Base-by-base conservation (phyloP, 2,329 filamentous ascomycete species). In the Aspergillus terreus region DNA sequence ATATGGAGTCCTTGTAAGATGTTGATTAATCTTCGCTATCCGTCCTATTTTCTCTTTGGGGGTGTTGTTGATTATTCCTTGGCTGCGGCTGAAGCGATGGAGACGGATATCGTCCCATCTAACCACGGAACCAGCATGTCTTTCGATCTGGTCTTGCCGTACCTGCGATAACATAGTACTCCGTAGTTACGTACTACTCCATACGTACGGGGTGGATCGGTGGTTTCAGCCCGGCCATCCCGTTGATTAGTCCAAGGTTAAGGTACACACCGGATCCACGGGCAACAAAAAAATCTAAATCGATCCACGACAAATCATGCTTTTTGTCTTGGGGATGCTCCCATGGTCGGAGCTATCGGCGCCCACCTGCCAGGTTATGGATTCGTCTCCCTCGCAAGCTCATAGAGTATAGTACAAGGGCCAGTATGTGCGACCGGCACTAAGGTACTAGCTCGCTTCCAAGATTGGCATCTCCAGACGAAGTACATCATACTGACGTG, bases 161-260 rank as follows among this genome's bases (percentile, higher is more conserved):
- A 44, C 21, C 46, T 33, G 27, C 47, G 50, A 48, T 52, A 49
- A 45, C 50, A 33, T 36, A n/a, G n/a, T n/a, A n/a, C n/a, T n/a
- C n/a, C n/a, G n/a, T n/a, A n/a, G 46, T 27, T 44, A 21, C 47
- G 41, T 21, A 10, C 33, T 19, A 19, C 19, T 19, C 19, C 19
- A 19, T 19, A 19, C 19, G 19, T 19, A 19, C 19, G 19, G 43
- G 55, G 54, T 50, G 41, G 51, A 51, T 40, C 49, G 47, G 44
- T 30, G 55, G 52, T 57, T 57, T 52, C 52, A 52, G 46, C 44
- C 48, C 50, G 54, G 49, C 51, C 45, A 36, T 48, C 49, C 55
- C 55, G 49, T 50, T 42, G 15, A 21, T 46, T 32, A 17, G 54
- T 50, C 57, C 55, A 59, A 56, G 55, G 57, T 44, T 54, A 12